A percentile compares a stretch with the other conserved stretches of the same genome.
phyloP scores from a whole-genome alignment of 78 protist species.

The Emiliania huxleyi region DNA sequence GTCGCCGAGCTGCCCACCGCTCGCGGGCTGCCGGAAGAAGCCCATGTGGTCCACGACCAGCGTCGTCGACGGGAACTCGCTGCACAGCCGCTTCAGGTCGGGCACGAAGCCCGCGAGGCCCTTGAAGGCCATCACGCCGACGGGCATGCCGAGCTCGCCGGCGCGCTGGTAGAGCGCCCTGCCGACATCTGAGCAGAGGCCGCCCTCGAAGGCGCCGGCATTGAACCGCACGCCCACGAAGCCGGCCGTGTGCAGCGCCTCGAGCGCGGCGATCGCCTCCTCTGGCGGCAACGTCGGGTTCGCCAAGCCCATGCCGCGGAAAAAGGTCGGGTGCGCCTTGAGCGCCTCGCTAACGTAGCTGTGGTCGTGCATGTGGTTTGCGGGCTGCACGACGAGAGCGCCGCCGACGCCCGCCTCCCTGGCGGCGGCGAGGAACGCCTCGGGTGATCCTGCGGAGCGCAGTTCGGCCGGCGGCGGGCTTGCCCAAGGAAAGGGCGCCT shows the following conservation, averaged over 20 bases:
- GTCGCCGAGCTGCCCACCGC: neutral
- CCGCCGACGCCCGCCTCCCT: neutral
- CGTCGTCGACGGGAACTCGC: neutral
- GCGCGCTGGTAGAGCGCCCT: neutral
- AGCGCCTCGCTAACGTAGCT: neutral
- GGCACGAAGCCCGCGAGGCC: neutral
- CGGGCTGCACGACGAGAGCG: neutral
- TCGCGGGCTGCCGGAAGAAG: neutral
- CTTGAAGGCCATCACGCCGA: neutral
- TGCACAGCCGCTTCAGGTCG: neutral
- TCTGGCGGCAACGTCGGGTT: neutral
- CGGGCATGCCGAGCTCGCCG: neutral
- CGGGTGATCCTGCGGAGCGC: neutral
- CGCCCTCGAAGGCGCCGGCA: neutral
- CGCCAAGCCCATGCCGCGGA: neutral
- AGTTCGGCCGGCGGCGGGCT: neutral
- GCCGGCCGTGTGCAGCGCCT: neutral
- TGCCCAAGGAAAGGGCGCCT: neutral
- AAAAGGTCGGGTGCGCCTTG: neutral
- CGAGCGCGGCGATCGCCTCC: neutral
- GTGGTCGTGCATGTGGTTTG: neutral
- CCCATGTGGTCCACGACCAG: neutral
- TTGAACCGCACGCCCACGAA: neutral
- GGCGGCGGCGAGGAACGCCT: neutral
- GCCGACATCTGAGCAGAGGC: neutral